Evolutionary conservation across 2,329 filamentous ascomycete genomes (phyloP), one percentile per base, ranked within the genome.

Genomic region (Domatiomyces globalis): DNA sequence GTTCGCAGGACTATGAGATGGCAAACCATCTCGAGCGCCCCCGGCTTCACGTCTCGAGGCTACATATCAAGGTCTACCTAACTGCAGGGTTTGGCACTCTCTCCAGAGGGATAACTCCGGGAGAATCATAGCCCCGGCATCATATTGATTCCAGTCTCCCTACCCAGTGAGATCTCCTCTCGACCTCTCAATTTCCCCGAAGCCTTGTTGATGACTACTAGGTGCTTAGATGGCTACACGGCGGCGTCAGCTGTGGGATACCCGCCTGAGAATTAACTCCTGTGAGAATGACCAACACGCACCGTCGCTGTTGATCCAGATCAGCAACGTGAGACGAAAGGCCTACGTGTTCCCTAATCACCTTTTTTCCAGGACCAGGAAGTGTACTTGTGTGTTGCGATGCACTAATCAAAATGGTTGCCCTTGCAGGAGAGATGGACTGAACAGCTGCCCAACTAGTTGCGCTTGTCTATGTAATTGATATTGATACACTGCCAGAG

Each of bases 401-500:
- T 39, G 33, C 33, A 39, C 33, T 15, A 39, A 39, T 39, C 33
- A 39, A 39, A 39, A 39, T 39, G 33, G 33, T 39, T 39, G 33
- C 33, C 33, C 33, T 5, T 39, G 33, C 33, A 7, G 33, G 33
- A 39, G 33, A 39, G 33, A 39, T 39, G 33, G 33, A 39, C 33
- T 39, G 33, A 39, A 39, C 10, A 39, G 29, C n/a, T 57, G 55
- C 36, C 55, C 55, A 8, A 39, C 20, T 20, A 57, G 46, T 22
- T 53, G 53, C 47, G 49, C 51, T 12, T 57, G 55, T 46, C 55
- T 50, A 19, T 55, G 55, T 47, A 55, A 57, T 43, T 57, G 48
- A 51, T 42, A 18, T 22, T 25, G 29, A 19, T 18, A 22, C 27
- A 18, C 9, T 4, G n/a, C n/a, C n/a, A n/a, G n/a, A n/a, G n/a